Evolutionary conservation across 2,329 filamentous ascomycete genomes (phyloP).

Genomic region (Curvularia lunata): DNA sequence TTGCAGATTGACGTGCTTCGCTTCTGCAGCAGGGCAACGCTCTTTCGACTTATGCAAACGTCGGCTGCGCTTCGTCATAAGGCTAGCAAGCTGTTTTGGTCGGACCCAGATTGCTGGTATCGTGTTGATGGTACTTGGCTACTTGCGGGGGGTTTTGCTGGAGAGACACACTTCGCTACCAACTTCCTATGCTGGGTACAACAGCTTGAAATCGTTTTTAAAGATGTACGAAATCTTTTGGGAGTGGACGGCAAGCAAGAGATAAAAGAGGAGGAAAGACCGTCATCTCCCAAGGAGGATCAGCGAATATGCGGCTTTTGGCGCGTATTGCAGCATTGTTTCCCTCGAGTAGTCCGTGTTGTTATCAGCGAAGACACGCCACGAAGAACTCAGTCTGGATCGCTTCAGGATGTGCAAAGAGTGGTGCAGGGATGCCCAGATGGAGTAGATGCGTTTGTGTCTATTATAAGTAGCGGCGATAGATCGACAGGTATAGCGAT

Average conservation of each 20-base stretch:
- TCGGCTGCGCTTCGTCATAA: constrained; percentile 13
- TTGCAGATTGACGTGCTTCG: constrained; percentile 18
- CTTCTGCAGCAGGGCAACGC: constrained; percentile 20
- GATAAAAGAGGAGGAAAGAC: neutral
- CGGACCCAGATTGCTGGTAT: neutral
- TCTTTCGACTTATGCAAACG: constrained; percentile 26
- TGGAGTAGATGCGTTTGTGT: neutral
- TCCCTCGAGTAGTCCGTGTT: neutral
- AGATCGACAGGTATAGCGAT: neutral
- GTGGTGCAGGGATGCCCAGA: neutral
- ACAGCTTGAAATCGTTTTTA: neutral
- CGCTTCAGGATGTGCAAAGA: neutral
- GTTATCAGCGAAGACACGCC: neutral
- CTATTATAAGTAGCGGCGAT: neutral
- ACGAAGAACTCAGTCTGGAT: neutral
- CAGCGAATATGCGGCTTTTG: neutral
- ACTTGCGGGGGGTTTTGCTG: neutral
- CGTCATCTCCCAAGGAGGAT: neutral
- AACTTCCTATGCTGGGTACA: neutral
- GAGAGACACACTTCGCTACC: neutral
- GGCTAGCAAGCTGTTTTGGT: neutral
- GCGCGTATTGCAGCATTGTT: neutral
- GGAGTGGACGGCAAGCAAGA: neutral
- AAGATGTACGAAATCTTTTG: neutral
- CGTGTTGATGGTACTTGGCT: neutral